phyloP scores from a whole-genome alignment of 2,329 filamentous ascomycete genomes.

The Hypoxylon sp. region DNA sequence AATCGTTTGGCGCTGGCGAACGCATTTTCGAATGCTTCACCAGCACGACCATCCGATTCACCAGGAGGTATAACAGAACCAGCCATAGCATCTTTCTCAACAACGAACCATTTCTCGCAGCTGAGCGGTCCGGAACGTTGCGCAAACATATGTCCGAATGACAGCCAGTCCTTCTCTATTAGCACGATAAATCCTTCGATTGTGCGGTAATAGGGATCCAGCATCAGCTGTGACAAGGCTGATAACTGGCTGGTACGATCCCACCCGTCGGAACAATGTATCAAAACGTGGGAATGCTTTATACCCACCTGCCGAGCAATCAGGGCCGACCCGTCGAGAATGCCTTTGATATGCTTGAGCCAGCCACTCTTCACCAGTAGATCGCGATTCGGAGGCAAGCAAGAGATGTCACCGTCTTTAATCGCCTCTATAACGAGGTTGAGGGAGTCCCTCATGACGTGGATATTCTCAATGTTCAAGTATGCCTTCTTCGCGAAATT shows the following conservation, averaged over 20 bases:
- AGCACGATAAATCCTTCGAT: slow-evolving; percentile 94
- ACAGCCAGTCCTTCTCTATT: slow-evolving; percentile 97
- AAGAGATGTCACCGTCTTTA: slow-evolving; percentile 90
- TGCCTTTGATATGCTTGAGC: slow-evolving; percentile 87
- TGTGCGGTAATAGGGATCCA: slow-evolving; percentile 95
- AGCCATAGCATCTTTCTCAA: slow-evolving; percentile 82
- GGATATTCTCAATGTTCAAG: slow-evolving; percentile 97
- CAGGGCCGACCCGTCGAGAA: slow-evolving; percentile 85
- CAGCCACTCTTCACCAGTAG: slow-evolving; percentile 85
- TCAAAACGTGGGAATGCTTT: slow-evolving; percentile 92
- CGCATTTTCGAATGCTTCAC: slow-evolving; percentile 87
- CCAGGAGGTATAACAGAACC: slow-evolving; percentile 72
- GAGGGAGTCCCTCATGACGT: slow-evolving; percentile 94
- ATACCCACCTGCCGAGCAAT: slow-evolving; percentile 91
- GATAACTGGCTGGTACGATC: slow-evolving; percentile 96
- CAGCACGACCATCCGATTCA: slow-evolving; percentile 68
- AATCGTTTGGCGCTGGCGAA: slow-evolving; percentile 87
- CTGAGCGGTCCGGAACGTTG: slow-evolving; percentile 89
- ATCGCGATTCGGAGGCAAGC: slow-evolving; percentile 84
- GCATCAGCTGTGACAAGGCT: slow-evolving; percentile 88
- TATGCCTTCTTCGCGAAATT: slow-evolving; percentile 91
- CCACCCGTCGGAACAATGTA: slow-evolving; percentile 99
- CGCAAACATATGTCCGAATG: slow-evolving; percentile 97
- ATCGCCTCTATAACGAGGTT: slow-evolving; percentile 88
- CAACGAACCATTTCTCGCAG: slow-evolving; percentile 92